Percentiles rank a stretch among this genome's conserved stretches.
Conservation (phyloP, 2,329 filamentous ascomycete genomes). For the Diaporthe eres region DNA sequence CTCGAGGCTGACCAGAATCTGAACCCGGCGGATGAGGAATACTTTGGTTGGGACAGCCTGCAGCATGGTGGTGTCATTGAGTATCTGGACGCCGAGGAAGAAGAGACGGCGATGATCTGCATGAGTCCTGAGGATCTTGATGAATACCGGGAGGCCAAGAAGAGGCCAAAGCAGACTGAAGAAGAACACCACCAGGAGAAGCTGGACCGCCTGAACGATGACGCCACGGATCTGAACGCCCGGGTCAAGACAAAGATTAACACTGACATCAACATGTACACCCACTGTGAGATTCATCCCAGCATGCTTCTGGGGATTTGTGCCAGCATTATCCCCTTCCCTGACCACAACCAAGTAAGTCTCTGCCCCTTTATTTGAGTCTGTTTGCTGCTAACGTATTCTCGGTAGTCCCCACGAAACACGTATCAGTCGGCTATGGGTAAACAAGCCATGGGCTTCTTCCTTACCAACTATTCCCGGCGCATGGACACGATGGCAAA, state of each 20-base stretch:
- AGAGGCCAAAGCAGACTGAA: conserved; percentile 79
- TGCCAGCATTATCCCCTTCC: conserved; percentile 99
- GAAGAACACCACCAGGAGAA: conserved; percentile 78
- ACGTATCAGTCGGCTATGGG: conserved; percentile 99
- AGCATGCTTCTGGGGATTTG: conserved; percentile 99
- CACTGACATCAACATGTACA: conserved; percentile 90
- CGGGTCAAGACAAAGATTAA: conserved; percentile 92
- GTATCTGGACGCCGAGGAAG: conserved; percentile 97
- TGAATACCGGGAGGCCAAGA: conserved; percentile 78
- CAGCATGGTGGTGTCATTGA: conserved; percentile 90
- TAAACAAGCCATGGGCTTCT: conserved; percentile 99
- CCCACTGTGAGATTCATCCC: conserved; percentile 98
- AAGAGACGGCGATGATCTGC: conserved; percentile 98
- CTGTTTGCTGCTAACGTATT: conserved; percentile 50
- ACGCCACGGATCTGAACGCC: conserved; percentile 80
- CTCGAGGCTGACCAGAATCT: conserved; percentile 81
- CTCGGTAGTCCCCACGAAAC: conserved; percentile 87
- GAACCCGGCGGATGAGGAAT: conserved; percentile 70
- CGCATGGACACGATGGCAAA: conserved; percentile 99
- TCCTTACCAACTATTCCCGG: conserved; percentile 95
- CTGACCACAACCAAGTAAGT: conserved; percentile 92
- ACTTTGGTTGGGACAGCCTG: conserved; percentile 91
- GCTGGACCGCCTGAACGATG: conserved; percentile 74
- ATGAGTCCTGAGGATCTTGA: conserved; percentile 98
- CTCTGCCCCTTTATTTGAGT: not conserved